phyloP scores from a whole-genome alignment of 495 filamentous ascomycete genomes.

The Clohesyomyces aquaticus region DNA sequence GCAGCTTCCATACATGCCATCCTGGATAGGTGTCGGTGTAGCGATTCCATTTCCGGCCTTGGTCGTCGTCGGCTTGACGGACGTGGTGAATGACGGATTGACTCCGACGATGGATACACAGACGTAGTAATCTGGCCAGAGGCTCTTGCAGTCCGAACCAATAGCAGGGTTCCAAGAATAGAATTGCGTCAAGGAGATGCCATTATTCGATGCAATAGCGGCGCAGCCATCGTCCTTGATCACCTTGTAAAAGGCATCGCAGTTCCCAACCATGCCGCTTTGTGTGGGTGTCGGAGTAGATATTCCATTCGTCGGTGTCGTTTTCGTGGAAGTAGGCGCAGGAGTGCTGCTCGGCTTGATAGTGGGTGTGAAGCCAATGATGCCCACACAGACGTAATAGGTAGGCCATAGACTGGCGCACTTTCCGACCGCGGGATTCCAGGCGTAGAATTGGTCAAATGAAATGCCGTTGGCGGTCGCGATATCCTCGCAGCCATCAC shows the following conservation, averaged over 20 bases:
- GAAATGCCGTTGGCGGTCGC: no score
- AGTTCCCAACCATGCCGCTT: slow-evolving; percentile 16
- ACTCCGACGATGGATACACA: slow-evolving; percentile 36
- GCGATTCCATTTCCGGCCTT: slow-evolving; percentile 14
- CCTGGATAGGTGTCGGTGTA: slow-evolving; percentile 12
- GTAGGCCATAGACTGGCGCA: no score
- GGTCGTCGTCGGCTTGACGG: slow-evolving; percentile 1
- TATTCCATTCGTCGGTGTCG: slow-evolving; percentile 14
- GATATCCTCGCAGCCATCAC: no score
- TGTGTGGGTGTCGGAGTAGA: slow-evolving; percentile 7
- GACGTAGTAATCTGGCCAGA: slow-evolving; percentile 44
- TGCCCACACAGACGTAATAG: no score
- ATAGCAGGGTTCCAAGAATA: slow-evolving; percentile 6
- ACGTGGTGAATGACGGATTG: slow-evolving; percentile 1
- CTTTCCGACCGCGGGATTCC: no score
- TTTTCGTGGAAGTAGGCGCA: no score
- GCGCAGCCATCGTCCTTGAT: slow-evolving; percentile 1
- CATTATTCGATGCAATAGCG: background rate
- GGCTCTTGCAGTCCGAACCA: slow-evolving; percentile 36
- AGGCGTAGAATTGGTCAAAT: no score
- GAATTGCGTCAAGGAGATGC: slow-evolving; percentile 13
- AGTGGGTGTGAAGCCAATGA: no score
- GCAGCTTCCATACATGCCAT: slow-evolving; percentile 8
- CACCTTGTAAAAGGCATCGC: slow-evolving; percentile 17
- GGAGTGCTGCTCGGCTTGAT: no score